Evolutionary conservation across 805 yeast species (phyloP).

Genomic region (Candida maltosa): DNA sequence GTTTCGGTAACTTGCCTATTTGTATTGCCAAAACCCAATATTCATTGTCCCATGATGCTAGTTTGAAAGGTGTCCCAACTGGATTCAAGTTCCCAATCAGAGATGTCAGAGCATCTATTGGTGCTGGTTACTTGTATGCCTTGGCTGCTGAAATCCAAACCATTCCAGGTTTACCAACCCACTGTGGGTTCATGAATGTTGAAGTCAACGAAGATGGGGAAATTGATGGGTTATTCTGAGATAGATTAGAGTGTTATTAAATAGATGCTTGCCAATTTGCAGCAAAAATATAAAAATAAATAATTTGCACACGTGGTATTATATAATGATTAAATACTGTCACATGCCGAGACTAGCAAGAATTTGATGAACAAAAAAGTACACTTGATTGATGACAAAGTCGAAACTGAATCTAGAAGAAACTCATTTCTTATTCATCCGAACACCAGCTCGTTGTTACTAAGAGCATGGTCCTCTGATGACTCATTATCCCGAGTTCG

Average conservation of each 20-base stretch:
- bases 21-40: slow-evolving; percentile 87
- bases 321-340: no score
- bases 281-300: no score
- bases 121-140: slow-evolving; percentile 84
- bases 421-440: no score
- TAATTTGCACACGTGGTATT: no score
- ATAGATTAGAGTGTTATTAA: slow-evolving; percentile 16
- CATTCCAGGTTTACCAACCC: slow-evolving; percentile 83
- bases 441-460: no score
- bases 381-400: no score
- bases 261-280: no score
- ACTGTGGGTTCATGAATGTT: slow-evolving; percentile 83
- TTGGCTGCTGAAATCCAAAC: slow-evolving; percentile 85
- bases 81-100: slow-evolving; percentile 79
- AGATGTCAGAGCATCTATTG: slow-evolving; percentile 73
- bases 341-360: no score
- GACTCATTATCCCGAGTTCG: no score
- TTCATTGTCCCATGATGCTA: slow-evolving; percentile 79
- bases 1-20: slow-evolving; percentile 73
- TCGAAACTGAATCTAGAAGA: no score
- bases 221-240: slow-evolving; percentile 78
- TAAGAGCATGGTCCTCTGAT: no score
- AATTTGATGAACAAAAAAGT: no score
- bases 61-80: slow-evolving; percentile 77
- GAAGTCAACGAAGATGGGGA: slow-evolving; percentile 79